Evolutionary conservation across 2,329 filamentous ascomycete genomes (phyloP).

Genomic region (Xylaria sp.): DNA sequence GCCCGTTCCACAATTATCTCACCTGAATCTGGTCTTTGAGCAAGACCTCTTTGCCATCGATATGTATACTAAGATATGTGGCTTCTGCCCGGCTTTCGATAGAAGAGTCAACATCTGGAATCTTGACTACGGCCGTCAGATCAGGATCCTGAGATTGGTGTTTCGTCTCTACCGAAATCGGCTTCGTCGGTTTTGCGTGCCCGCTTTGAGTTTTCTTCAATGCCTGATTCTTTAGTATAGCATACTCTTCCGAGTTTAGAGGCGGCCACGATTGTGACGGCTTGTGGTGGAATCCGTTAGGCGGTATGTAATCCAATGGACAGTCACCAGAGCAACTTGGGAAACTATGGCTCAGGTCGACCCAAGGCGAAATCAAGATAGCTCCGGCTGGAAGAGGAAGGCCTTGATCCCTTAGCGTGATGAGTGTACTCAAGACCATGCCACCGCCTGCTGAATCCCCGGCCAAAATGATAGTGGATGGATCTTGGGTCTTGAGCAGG

Average conservation of each 20-base stretch:
- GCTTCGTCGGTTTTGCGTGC: constrained; percentile 44
- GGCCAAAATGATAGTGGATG: constrained; percentile 82
- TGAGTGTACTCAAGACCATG: constrained; percentile 82
- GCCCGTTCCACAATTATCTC: constrained; percentile 21
- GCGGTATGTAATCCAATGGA: constrained; percentile 84
- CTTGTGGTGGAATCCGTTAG: constrained; percentile 86
- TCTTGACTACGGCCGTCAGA: constrained; percentile 20
- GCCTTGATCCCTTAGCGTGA: constrained; percentile 80
- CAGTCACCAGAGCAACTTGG: constrained; percentile 80
- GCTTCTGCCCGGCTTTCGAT: constrained; percentile 36
- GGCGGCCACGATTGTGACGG: constrained; percentile 93
- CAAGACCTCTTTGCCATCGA: constrained; percentile 73
- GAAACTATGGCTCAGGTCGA: constrained; percentile 93
- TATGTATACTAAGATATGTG: constrained; percentile 63
- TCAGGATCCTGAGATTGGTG: constrained; percentile 29
- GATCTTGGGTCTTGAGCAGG: constrained; percentile 75
- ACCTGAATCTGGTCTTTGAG: constrained; percentile 94
- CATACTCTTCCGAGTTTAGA: constrained; percentile 77
- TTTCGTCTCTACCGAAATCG: constrained; percentile 43
- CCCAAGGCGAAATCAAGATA: constrained; percentile 93
- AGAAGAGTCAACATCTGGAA: constrained; percentile 17
- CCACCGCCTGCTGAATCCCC: constrained; percentile 94
- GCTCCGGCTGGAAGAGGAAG: constrained; percentile 87
- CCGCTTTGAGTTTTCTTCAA: constrained; percentile 47
- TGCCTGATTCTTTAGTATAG: constrained; percentile 57